Conservation (phyloP, 1,284 basidiomycete species). For the Ganoderma leucocontextum region DNA sequence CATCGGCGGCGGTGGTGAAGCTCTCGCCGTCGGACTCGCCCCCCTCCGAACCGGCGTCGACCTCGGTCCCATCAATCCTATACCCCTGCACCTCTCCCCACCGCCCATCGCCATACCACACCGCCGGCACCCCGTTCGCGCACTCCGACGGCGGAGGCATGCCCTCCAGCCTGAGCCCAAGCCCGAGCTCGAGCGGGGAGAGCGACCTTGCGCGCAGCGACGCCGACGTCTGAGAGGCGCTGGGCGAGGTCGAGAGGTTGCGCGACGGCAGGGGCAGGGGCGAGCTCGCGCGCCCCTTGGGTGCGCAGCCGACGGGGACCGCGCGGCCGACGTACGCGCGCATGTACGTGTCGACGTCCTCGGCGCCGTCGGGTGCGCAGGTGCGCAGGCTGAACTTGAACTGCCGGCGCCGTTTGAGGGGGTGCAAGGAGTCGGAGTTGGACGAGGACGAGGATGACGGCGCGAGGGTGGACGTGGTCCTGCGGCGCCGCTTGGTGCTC, state of each 20-base stretch:
- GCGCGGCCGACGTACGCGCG: background rate
- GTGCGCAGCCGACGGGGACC: background rate
- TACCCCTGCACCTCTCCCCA: background rate
- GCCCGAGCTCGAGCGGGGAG: background rate
- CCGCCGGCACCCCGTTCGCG: background rate
- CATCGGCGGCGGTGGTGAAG: slow-evolving; percentile 9
- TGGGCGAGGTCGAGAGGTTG: background rate
- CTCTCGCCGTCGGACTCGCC: slow-evolving; percentile 12
- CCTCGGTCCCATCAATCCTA: background rate
- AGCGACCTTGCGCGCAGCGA: background rate
- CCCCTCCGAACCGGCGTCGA: background rate
- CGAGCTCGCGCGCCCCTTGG: background rate
- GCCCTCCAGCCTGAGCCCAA: background rate
- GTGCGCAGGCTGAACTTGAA: background rate
- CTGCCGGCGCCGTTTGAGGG: background rate
- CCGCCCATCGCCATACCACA: background rate
- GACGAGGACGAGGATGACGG: background rate
- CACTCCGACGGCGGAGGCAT: background rate
- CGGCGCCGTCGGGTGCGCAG: background rate
- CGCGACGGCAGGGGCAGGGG: background rate
- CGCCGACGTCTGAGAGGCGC: background rate
- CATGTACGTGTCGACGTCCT: background rate
- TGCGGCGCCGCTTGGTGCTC: background rate
- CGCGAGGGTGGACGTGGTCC: background rate
- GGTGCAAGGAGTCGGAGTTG: background rate